Evolutionary conservation across 78 protist genomes (phyloP), one percentile per base, ranked within the genome.

Genomic region (Reticulomyxa filosa): DNA sequence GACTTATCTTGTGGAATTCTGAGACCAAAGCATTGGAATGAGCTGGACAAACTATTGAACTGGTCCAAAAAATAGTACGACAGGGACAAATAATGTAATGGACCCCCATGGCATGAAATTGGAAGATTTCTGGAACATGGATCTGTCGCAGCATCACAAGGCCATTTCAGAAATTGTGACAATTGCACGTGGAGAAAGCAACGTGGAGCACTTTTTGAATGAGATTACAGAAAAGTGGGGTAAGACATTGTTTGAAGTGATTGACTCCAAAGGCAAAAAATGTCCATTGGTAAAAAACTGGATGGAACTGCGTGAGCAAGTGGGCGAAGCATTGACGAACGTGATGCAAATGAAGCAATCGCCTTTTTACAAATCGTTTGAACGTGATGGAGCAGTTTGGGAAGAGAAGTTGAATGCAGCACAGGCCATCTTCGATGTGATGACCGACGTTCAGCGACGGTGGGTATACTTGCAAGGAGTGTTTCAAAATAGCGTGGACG

Each of bases 391-490:
- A 6, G 10, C 10, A 25, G 25, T 13, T 8, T 59, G 65, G 65
- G 65, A 59, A 33, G 38, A 59, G 10, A 59, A 10, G 13, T 46
- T 59, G 38, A 59, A 8, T 46, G 10, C 17, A 27, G 30, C 65
- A 6, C 65, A 59, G 34, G 65, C 10, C 38, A 59, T 59, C 25
- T 33, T 59, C 8, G 65, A 59, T 27, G 65, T 59, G 20, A 38
- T 59, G 52, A 26, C 30, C 46, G 65, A 59, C 10, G 65, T 59
- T 25, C 65, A 59, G 10, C 11, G 65, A 7, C 5, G 65, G 8
- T 59, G 65, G 65, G 25, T 59, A 38, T 59, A 59, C 65, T 46
- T 59, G 38, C 52, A 59, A 59, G 65, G 65, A 38, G 37, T 59
- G 10, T 59, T 59, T 10, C 17, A 10, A 6, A 59, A 33, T 46